Evolutionary conservation across 441 rosid species (phyloP).

Genomic region (Euphorbia celastroides): DNA sequence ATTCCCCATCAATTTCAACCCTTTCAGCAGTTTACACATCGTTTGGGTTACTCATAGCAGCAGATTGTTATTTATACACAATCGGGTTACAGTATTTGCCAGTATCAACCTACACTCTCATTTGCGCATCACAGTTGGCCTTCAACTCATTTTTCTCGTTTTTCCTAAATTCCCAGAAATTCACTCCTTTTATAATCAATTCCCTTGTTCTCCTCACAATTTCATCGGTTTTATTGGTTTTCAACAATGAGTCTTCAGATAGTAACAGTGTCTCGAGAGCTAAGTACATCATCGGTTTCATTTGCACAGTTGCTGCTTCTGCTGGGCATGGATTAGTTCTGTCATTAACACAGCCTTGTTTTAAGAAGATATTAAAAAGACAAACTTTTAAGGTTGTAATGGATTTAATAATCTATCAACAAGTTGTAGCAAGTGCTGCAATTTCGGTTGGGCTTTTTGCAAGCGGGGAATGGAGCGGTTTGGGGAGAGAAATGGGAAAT

Average conservation of each 20-base stretch:
- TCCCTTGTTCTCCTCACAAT: constrained; percentile 32
- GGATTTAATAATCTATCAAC: constrained; percentile 34
- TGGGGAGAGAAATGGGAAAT: constrained; percentile 28
- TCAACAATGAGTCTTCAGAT: constrained; percentile 25
- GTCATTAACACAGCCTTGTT: constrained; percentile 32
- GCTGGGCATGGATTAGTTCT: constrained; percentile 34
- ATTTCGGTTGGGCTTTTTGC: constrained; percentile 43
- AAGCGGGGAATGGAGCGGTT: constrained; percentile 46
- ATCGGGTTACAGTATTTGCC: constrained; percentile 39
- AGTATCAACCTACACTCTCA: constrained; percentile 20
- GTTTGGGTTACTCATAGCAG: constrained; percentile 36
- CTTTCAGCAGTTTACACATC: constrained; percentile 31
- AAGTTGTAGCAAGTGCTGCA: constrained; percentile 29
- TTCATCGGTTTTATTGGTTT: constrained; percentile 39
- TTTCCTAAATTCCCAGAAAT: constrained; percentile 38
- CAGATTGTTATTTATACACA: constrained; percentile 30
- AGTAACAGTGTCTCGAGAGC: constrained; percentile 24
- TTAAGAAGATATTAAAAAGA: constrained; percentile 33
- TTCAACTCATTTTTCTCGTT: constrained; percentile 48
- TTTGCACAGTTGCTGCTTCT: constrained; percentile 41
- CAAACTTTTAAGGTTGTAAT: constrained; percentile 32
- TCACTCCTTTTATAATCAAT: constrained; percentile 31
- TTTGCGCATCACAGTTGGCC: constrained; percentile 40
- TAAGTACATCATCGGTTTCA: constrained; percentile 38
- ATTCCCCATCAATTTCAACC: constrained; percentile 16